Base-by-base conservation (phyloP, 345 rosid species). In the Euphorbia peplus region DNA sequence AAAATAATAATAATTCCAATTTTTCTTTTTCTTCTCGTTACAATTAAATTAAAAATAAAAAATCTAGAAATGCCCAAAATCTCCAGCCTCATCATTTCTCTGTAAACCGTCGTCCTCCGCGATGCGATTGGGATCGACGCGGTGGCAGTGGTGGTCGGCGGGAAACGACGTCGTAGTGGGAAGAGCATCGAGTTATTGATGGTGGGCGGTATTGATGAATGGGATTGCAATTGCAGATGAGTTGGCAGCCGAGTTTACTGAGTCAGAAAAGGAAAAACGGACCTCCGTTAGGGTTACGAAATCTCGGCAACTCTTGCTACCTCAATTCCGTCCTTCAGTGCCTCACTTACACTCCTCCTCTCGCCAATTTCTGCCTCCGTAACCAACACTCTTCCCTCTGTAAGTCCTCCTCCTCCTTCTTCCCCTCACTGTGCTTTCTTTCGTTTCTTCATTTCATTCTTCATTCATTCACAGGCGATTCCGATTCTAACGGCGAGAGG, bases 241-340 rank as follows among this genome's bases (percentile, higher is more conserved):
- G 81, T 80, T 92, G 98, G 99, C 93, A 86, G 86, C 90, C 93
- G 92, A 87, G 83, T 86, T 75, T 88, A 75, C 90, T 85, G 63
- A 86, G 89, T 78, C 89, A 80, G 63, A 86, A 85, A 71, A 87
- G 97, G 67, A 86, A 86, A 69, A 84, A 78, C 52, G 88, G 93
- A 8, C 91, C 92, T 39, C 99, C 99, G 13, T 69, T 95, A 84
- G 98, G 99, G 80, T 80, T 95, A 63, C 82, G 74, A 60, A 95
- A 95, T 75, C 98, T 95, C 79, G 97, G 99, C 79, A 95, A 95
- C 81, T 81, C 97, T 35, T 95, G 99, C 65, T 95, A 95, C 76
- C 91, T 95, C 73, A 95, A 95, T 81, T 87, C 96, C 85, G 99
- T 83, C 73, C 82, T 83, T 41, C 84, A 90, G 83, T 90, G 99